These are phyloP conservation scores for Pholiota microspora DNA, from an alignment of 768 basidiomycete genomes.

Conservation along the genomic window DNA sequence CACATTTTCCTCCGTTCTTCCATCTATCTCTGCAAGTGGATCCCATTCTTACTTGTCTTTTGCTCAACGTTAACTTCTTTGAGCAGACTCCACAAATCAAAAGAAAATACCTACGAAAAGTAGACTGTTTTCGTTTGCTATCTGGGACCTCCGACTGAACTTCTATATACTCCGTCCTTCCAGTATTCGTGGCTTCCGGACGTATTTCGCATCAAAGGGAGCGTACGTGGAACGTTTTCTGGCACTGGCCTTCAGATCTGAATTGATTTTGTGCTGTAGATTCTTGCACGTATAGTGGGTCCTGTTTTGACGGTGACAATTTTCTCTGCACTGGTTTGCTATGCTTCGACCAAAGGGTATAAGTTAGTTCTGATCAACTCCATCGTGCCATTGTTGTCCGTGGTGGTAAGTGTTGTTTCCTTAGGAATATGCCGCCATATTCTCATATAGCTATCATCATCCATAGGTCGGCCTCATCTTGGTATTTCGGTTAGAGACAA, in stretches of 20 bases:
- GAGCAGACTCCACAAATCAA: conserved; percentile 40
- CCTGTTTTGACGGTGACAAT: conserved; percentile 84
- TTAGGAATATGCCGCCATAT: not conserved
- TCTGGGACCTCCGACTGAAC: not conserved
- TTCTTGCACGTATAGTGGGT: conserved; percentile 69
- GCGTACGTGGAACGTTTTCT: conserved; percentile 45
- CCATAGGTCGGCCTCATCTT: conserved; percentile 81
- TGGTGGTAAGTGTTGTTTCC: conserved; percentile 65
- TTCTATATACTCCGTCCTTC: not conserved
- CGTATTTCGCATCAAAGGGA: conserved; percentile 80
- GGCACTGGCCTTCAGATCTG: not conserved
- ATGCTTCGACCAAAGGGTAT: conserved; percentile 56
- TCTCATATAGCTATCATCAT: not conserved
- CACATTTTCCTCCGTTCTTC: conserved; percentile 28
- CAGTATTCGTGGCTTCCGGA: conserved; percentile 92
- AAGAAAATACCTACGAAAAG: conserved; percentile 54
- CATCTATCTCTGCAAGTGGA: conserved; percentile 24
- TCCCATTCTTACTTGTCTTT: not conserved
- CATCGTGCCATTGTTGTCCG: conserved; percentile 83
- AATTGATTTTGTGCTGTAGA: conserved; percentile 37
- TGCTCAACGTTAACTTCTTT: not conserved
- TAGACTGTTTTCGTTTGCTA: conserved; percentile 13
- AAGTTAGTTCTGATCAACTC: conserved; percentile 72
- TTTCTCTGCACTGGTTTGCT: conserved; percentile 63
- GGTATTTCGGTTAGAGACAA: conserved; percentile 67